Base-by-base conservation (phyloP, 73 alveolate species). In the Tetrahymena thermophila region DNA sequence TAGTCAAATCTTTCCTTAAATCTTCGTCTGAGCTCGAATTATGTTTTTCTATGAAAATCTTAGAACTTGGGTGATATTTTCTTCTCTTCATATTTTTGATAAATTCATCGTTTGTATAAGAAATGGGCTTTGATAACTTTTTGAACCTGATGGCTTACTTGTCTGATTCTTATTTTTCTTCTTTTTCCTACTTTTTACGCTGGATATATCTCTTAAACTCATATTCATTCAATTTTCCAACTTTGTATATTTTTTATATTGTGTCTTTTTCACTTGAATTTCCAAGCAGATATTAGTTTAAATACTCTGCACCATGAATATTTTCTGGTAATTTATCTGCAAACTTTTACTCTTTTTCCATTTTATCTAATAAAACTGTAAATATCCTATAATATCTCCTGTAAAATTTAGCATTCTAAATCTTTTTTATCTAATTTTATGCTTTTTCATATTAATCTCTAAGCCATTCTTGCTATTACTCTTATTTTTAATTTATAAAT, bases 241-340 rank as follows among this genome's bases (percentile, higher is more conserved):
- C 35, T 95, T 94, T 71, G 37, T 71, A 71, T 21, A 95, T 56
- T 28, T 57, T 95, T 35, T 95, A 43, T 0, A 95, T 95, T 89
- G 94, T 50, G n/a, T 95, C 94, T 43, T 94, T 95, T 10, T 85
- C 97, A 93, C 93, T 85, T 42, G 71, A 43, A 25, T 71, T 55
- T 28, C 94, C 95, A 43, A 89, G 93, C 31, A 95, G 89, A 84
- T 95, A 85, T 89, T 94, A 35, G 44, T 85, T 85, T 25, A 95
- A 85, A 56, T 95, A 56, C 93, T 95, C 97, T 44, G 93, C 94
- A 17, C 93, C 94, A 15, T 94, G 84, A 11, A 95, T 89, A 89
- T 95, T 89, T 50, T 95, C 94, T 31, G 93, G 95, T 38, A 95
- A 34, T 56, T 95, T 95, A 40, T 95, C 89, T 43, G 57, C 95